Evolutionary conservation across 192 early-diverging fungal genomes (phyloP).

Genomic region (Coemansia asiatica): DNA sequence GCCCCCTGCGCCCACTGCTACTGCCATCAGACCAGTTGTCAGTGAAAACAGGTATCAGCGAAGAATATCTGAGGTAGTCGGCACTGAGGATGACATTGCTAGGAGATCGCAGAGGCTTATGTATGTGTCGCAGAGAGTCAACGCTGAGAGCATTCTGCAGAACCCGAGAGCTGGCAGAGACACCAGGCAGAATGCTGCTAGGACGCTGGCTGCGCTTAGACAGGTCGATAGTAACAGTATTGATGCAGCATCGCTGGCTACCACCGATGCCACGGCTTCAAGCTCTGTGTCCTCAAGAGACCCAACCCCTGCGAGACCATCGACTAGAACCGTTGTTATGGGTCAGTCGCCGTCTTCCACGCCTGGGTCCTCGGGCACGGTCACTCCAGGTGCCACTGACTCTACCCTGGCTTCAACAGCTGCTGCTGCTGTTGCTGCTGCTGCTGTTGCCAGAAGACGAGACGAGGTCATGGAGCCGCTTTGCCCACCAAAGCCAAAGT

Average conservation of each 20-base stretch:
- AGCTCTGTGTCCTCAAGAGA: background rate
- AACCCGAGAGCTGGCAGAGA: background rate
- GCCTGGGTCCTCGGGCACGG: background rate
- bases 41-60: background rate
- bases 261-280: background rate
- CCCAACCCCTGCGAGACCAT: background rate
- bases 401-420: background rate
- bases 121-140: background rate
- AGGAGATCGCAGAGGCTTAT: background rate
- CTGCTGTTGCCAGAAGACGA: conserved; percentile 8
- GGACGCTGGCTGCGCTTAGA: background rate
- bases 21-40: background rate
- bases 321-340: background rate
- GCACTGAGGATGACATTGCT: background rate
- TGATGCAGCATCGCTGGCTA: too few relatives aligned
- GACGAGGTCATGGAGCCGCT: conserved; percentile 48
- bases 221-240: too few relatives aligned
- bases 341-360: background rate
- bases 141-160: background rate
- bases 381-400: background rate
- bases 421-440: background rate
- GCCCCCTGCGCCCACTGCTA: conserved; percentile 30
- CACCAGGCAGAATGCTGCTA: background rate
- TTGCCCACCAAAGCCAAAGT: conserved; percentile 18
- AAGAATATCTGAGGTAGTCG: background rate